phyloP scores from a whole-genome alignment of 257 asterid genomes.

The Salvia splendens region DNA sequence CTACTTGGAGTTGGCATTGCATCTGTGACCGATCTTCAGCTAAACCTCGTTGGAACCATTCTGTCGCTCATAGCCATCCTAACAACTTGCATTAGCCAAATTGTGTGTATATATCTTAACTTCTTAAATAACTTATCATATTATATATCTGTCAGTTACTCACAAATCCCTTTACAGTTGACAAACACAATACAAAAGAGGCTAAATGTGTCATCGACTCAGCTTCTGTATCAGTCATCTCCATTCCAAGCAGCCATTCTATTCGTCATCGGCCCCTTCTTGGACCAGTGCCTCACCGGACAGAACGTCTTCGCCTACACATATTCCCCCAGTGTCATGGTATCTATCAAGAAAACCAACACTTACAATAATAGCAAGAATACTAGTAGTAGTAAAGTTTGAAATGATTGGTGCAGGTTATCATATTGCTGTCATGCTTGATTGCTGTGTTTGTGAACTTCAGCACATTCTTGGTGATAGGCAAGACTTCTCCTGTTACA shows the following conservation, averaged over 20 bases:
- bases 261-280: constrained; percentile 67
- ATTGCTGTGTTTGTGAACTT: constrained; percentile 90
- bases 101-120: constrained; percentile 43
- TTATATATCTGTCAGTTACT: neutral
- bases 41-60: constrained; percentile 76
- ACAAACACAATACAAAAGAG: constrained; percentile 92
- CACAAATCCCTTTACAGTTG: constrained; percentile 41
- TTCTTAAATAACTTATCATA: neutral
- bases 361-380: too few species aligned
- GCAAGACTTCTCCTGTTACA: constrained; percentile 92
- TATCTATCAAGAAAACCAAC: constrained; percentile 19
- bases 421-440: constrained; percentile 75
- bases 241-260: constrained; percentile 89
- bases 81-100: constrained; percentile 91
- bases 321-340: constrained; percentile 69
- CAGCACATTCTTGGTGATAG: constrained; percentile 90
- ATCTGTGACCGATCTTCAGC: constrained; percentile 88
- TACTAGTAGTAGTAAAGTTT: too few species aligned
- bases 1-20: constrained; percentile 88
- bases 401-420: constrained; percentile 41
- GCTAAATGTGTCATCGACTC: constrained; percentile 82
- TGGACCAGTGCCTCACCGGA: constrained; percentile 73
- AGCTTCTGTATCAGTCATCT: constrained; percentile 81
- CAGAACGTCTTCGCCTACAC: constrained; percentile 72
- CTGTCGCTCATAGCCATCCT: constrained; percentile 81